A percentile compares a stretch with the other conserved stretches of the same genome.
Conservation (phyloP, 2,329 filamentous ascomycete species). For the Tolypocladium amazonense region DNA sequence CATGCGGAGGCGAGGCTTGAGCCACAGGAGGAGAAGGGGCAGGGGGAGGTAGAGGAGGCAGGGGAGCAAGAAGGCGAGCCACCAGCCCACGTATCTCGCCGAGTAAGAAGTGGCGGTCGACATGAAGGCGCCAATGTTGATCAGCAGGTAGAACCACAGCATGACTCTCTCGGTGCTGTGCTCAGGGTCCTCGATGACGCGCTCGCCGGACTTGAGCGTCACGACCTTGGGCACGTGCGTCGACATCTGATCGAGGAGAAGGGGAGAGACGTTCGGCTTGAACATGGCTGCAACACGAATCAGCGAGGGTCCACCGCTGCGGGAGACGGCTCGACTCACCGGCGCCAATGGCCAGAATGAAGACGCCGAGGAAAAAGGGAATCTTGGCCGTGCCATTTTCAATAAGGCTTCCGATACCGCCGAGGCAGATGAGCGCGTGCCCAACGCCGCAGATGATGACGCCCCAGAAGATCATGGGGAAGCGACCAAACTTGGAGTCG, state of each 20-base stretch:
- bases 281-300: constrained; percentile 33
- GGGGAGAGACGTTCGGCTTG: constrained; percentile 62
- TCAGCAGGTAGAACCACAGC: constrained; percentile 49
- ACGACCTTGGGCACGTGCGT: constrained; percentile 30
- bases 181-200: constrained; percentile 58
- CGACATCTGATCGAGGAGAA: constrained; percentile 56
- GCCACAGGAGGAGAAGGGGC: constrained; percentile 44
- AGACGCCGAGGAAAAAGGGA: constrained; percentile 51
- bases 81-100: constrained; percentile 40
- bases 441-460: constrained; percentile 57
- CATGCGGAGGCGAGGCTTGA: constrained; percentile 45
- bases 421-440: constrained; percentile 56
- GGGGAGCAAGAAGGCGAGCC: constrained; percentile 34
- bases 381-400: constrained; percentile 34
- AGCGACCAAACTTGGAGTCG: constrained; percentile 61
- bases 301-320: background rate
- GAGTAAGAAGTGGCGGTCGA: constrained; percentile 40
- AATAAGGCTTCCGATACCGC: constrained; percentile 36
- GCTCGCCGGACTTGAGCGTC: constrained; percentile 41
- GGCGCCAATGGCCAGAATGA: constrained; percentile 47
- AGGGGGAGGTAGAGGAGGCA: constrained; percentile 46
- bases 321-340: constrained; percentile 16
- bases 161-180: constrained; percentile 56
- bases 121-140: constrained; percentile 43
- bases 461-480: constrained; percentile 60